Conservation (phyloP, 768 basidiomycete species). For the Chalciporus pseudorubinellus region DNA sequence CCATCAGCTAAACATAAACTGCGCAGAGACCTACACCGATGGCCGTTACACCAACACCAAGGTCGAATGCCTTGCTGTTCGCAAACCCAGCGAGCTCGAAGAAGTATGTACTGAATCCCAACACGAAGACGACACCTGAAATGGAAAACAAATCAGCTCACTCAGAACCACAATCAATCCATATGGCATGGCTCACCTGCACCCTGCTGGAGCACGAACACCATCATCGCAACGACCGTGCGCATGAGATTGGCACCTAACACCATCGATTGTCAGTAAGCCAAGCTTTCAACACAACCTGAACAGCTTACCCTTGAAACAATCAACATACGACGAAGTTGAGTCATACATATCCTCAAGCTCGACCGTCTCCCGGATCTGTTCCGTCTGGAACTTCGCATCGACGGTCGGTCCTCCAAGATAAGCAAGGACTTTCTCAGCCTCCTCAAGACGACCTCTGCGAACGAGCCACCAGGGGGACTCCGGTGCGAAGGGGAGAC, state of each 20-base stretch:
- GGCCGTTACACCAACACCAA: constrained; percentile 29
- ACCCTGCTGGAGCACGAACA: constrained; percentile 28
- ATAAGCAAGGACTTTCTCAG: constrained; percentile 14
- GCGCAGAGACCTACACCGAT: constrained; percentile 18
- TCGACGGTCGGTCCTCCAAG: constrained; percentile 25
- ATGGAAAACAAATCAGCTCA: not conserved
- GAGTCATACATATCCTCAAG: constrained; percentile 28
- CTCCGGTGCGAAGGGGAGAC: constrained; percentile 32
- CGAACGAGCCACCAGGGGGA: constrained; percentile 36
- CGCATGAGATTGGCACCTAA: constrained; percentile 25
- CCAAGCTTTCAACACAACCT: not conserved
- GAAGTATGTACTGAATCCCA: constrained; percentile 34
- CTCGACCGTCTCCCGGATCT: constrained; percentile 30
- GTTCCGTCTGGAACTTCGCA: constrained; percentile 20
- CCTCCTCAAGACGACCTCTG: constrained; percentile 26
- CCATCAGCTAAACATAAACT: too few species aligned
- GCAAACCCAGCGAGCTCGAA: constrained; percentile 36
- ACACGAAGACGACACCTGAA: constrained; percentile 26
- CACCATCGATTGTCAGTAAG: too few species aligned
- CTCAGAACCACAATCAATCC: too few species aligned
- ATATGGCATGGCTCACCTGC: too few species aligned
- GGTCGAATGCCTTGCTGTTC: constrained; percentile 28
- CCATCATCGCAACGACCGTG: constrained; percentile 30
- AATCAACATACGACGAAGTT: constrained; percentile 31
- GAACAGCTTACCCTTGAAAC: constrained; percentile 26